phyloP scores from a whole-genome alignment of 176 grass and related monocot genomes.

The Aegilops umbellulata region DNA sequence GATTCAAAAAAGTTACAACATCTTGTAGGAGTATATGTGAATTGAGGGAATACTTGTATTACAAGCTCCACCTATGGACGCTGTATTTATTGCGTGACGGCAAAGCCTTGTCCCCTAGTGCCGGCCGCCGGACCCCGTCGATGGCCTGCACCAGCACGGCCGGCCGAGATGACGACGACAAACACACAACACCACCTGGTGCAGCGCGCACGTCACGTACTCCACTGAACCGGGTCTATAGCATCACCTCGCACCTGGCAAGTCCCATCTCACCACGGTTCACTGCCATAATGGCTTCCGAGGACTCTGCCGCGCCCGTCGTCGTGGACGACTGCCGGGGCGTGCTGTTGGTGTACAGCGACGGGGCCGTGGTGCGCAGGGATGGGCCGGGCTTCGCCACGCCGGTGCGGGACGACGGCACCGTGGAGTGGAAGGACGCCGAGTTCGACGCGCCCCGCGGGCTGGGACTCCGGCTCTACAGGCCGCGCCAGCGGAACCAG shows the following conservation, averaged over 20 bases:
- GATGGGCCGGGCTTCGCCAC: constrained; percentile 39
- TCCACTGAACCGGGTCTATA: neutral
- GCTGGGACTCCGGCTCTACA: constrained; percentile 55
- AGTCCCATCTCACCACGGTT: neutral
- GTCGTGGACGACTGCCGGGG: constrained; percentile 67
- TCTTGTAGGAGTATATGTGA: too few species aligned
- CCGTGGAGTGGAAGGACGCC: constrained; percentile 67
- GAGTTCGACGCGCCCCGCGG: constrained; percentile 39
- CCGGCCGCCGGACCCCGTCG: neutral
- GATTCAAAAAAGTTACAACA: too few species aligned
- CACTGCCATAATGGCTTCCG: constrained; percentile 24
- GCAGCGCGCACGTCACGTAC: neutral
- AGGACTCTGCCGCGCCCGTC: neutral
- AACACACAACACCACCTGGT: too few species aligned
- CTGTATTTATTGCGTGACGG: neutral
- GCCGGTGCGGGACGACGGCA: constrained; percentile 57
- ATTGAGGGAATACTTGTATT: too few species aligned
- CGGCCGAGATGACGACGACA: neutral
- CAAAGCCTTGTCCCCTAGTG: neutral
- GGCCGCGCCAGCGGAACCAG: neutral
- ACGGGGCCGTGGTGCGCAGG: constrained; percentile 47
- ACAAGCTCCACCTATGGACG: too few species aligned
- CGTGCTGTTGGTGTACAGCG: constrained; percentile 64
- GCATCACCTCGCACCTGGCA: neutral
- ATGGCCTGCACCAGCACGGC: neutral